Base-by-base conservation (phyloP, 345 rosid genomes). In the Brassica nigra region DNA sequence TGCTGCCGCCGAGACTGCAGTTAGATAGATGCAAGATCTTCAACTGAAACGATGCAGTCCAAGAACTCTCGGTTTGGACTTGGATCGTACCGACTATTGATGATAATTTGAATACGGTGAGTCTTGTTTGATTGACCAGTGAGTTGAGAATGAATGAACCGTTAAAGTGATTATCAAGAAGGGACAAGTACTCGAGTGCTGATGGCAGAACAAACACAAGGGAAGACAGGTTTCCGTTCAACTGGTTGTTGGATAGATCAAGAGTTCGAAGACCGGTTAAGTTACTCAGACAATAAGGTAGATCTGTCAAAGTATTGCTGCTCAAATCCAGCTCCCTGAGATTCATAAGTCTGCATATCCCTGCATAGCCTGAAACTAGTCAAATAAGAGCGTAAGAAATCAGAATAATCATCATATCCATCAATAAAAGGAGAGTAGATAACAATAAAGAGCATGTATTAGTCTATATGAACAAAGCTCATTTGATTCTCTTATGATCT, bases 291-390 rank as follows among this genome's bases (percentile, higher is more conserved):
- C 83, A 80, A 4, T 52, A 5, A 68, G 83, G 83, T 2, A 80
- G 64, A 23, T 10, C 27, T 18, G 34, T 47, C 18, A 80, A 52
- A 16, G 70, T 64, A 70, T 80, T 80, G 37, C 31, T 4, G 33
- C 83, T 80, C 31, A 80, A 31, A 74, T 74, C 83, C 66, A 80
- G 39, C 64, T 79, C 82, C 34, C 12, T 15, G 55, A 79, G 82
- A 31, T 79, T 16, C 39, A 16, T 12, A 47, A 80, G 55, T 68
- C 54, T 63, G 67, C 83, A 80, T 52, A 80, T 68, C 20, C 44
- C 75, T 62, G n/a, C 3, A 11, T 67, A 61, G 8, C 72, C 77
- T 68, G 80, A 68, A 33, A 61, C 36, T 61, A 30, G 2, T 42
- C 64, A 77, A 42, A 77, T 37, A 57, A 28, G 14, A 58, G 59